Base-by-base conservation (phyloP, 176 grass and related monocot species). In the Metroxylon sagu region DNA sequence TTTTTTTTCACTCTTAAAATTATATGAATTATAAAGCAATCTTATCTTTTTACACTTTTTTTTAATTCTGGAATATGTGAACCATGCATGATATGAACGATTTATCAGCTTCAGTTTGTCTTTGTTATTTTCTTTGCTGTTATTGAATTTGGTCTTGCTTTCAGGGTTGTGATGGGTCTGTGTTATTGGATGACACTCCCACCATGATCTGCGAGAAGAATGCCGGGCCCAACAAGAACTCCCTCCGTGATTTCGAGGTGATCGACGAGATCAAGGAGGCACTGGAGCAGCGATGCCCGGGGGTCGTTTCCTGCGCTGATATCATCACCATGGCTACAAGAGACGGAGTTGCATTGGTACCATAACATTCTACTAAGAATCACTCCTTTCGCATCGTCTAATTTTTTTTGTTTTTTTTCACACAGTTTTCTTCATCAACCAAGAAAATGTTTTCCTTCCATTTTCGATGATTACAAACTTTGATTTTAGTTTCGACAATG, bases 161-260 rank as follows among this genome's bases (percentile, higher is more conserved):
- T 12, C 29, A 98, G 93, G 93, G 88, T 10, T 98, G 93, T 59
- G 93, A 98, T 49, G 93, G 73, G 43, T 98, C 93, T 54, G 78
- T 92, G 69, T 70, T 98, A 60, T 70, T 98, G 84, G 93, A 98
- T 74, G 76, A 70, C 10, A 89, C 84, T 71, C 75, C 84, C 23
- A 73, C 61, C 60, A 79, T 92, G 88, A 7, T 8, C 15, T 87
- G 93, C 25, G 87, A 98, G 81, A 98, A 98, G 88, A 60, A 69
- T 29, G 77, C 88, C 39, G 68, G 92, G 48, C 89, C 93, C 71
- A 98, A 98, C 79, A 76, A 89, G 74, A 69, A 85, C 66, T 98
- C 93, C 2, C 79, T 98, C 23, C 79, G 93, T 61, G 92, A 84
- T 3, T 98, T 80, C 76, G 93, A 92, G 48, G 87, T 98, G 73